Evolutionary conservation across 306 rosid genomes (phyloP), one percentile per base, ranked within the genome.

Genomic region (Vigna reflexopilosa): DNA sequence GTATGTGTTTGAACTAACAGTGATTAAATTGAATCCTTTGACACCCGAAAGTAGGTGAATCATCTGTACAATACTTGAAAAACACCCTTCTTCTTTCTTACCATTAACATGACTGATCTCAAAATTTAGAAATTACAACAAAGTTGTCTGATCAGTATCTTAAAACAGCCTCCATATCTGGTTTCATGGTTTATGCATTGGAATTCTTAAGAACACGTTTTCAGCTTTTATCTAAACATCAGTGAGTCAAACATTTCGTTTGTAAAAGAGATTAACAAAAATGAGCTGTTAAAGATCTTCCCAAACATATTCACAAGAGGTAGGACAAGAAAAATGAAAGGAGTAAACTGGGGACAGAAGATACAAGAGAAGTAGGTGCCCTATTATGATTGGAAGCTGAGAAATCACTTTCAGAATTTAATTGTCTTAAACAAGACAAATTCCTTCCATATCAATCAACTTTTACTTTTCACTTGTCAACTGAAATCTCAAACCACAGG

Each of bases 1-100:
- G 54, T 16, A 22, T 38, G 78, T 85, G 90, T 47, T 75, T 81
- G 58, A 89, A 88, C 96, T 84, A 89, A 80, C 87, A 61, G 15
- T 11, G 11, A 56, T 45, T 38, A 57, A 66, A 72, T 68, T 48
- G 51, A 72, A 77, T 68, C 34, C 42, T 4, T 30, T 47, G 30
- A 65, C 20, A 57, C 32, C 16, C 9, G 13, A 61, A 32, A 58
- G 79, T 84, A 59, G 89, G 84, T 87, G 66, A 80, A 76, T 70
- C 73, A 85, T 55, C 54, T 76, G 61, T 28, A 42, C 47, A 9
- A 42, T 40, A 40, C 67, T 65, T 65, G 77, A 56, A 77, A 70
- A 63, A 57, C 6, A 3, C 12, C 40, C 17, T 48, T n/a, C 2
- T 48, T 36, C 40, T 55, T 20, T 59, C 28, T 40, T 48, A 67